Conservation (phyloP, 352 stramenopile genomes). For the Globisporangium lucens region DNA sequence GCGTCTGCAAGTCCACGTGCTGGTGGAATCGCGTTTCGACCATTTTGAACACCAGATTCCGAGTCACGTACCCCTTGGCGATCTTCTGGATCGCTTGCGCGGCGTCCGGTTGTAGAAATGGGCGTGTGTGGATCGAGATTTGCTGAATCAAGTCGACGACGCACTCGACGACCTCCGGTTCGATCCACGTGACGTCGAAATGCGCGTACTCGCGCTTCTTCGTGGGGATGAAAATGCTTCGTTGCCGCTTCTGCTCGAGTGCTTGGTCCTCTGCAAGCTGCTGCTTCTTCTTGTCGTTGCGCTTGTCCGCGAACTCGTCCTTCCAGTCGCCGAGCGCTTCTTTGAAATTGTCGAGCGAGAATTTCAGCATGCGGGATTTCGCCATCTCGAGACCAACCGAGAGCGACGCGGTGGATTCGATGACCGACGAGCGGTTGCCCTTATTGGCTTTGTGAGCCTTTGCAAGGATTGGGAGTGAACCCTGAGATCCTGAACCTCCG, state of each 20-base stretch:
- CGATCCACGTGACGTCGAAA: slow-evolving; percentile 63
- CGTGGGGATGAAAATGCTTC: slow-evolving; percentile 33
- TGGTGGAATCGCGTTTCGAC: slow-evolving; percentile 37
- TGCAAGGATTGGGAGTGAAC: not conserved
- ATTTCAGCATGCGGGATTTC: slow-evolving; percentile 42
- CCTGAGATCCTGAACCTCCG: not conserved
- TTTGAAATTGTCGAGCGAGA: slow-evolving; percentile 45
- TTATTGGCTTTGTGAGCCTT: not conserved
- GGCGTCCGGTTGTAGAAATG: slow-evolving; percentile 39
- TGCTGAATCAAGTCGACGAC: slow-evolving; percentile 41
- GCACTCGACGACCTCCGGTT: slow-evolving; percentile 56
- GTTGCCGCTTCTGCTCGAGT: slow-evolving; percentile 11
- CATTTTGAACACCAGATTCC: slow-evolving; percentile 29
- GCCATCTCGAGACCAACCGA: slow-evolving; percentile 49
- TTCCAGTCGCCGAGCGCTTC: slow-evolving; percentile 52
- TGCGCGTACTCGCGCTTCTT: slow-evolving; percentile 46
- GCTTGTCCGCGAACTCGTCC: slow-evolving; percentile 42
- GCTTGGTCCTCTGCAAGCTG: not conserved
- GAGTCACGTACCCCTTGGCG: slow-evolving; percentile 34
- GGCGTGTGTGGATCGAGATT: slow-evolving; percentile 24
- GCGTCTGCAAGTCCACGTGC: slow-evolving; percentile 41
- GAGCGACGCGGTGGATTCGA: slow-evolving; percentile 30
- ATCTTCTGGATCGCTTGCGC: slow-evolving; percentile 62
- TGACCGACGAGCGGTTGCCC: not conserved
- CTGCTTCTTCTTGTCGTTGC: slow-evolving; percentile 19